These are phyloP conservation scores for Boletus pseudo-olivaceus DNA, from an alignment of 768 basidiomycete species.

Conservation along the genomic window DNA sequence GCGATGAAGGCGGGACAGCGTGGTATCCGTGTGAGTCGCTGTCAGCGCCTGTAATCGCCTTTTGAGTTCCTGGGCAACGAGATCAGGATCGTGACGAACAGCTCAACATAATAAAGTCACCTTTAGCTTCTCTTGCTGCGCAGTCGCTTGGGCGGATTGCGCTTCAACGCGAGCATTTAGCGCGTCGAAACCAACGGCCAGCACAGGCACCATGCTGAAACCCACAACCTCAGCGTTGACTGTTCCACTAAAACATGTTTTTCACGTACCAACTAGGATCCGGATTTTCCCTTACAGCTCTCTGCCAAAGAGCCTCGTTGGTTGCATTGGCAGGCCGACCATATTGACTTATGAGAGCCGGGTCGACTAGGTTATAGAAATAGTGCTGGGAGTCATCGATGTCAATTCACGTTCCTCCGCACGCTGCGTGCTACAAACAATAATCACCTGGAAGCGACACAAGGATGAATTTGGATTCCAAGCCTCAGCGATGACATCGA, in stretches of 20 bases:
- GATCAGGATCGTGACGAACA: constrained; percentile 3
- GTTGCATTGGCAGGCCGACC: constrained; percentile 69
- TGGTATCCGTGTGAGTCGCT: constrained; percentile 62
- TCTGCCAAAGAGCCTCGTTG: constrained; percentile 73
- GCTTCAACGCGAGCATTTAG: constrained; percentile 75
- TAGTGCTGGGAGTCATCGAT: constrained; percentile 47
- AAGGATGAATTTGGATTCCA: constrained; percentile 68
- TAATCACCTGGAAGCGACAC: constrained; percentile 74
- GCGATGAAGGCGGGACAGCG: constrained; percentile 62
- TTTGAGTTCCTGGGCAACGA: constrained; percentile 54
- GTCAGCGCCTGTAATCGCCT: constrained; percentile 57
- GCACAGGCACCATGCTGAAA: constrained; percentile 68
- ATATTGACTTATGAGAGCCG: constrained; percentile 59
- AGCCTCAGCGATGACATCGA: constrained; percentile 61
- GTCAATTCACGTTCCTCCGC: background rate
- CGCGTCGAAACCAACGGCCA: constrained; percentile 81
- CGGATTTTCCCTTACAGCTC: constrained; percentile 77
- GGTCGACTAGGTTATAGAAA: constrained; percentile 84
- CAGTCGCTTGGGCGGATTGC: constrained; percentile 61
- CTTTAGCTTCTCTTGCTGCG: constrained; percentile 65
- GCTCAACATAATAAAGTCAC: constrained; percentile 26
- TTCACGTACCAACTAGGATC: constrained; percentile 63
- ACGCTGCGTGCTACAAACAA: background rate
- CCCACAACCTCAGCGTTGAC: background rate
- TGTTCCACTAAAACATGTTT: background rate